Base-by-base conservation (phyloP, 805 yeast species). In the Vanderwaltozyma tropicalis region DNA sequence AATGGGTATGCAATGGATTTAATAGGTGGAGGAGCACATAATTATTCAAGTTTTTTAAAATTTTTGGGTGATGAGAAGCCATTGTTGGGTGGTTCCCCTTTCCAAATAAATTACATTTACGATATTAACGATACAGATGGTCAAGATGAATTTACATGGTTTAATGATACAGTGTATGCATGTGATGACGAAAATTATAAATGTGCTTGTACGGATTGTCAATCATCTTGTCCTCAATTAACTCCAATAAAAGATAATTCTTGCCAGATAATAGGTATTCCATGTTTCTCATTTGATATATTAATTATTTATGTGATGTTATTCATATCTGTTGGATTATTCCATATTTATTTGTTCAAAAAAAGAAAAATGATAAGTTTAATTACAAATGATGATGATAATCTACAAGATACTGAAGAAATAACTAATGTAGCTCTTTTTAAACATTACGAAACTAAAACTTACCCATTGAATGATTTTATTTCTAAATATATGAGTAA, bases 1-100 rank as follows among this genome's bases (percentile, higher is more conserved):
- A 89, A 88, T 59, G 96, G 96, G 2, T 84, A 72, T 50, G 97
- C 96, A 9, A 87, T 89, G 96, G 97, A 89, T 55, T 68, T 89
- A 29, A 79, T 89, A 30, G 98, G 98, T 7, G 98, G 98, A n/a
- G 97, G 97, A 1, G 96, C 97, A 2, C 71, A 68, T 38, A 74
- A 78, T 48, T 83, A 75, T 57, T 49, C 66, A 24, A 75, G 76
- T 38, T 89, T 89, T 54, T 64, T 89, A 47, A 82, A 87, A 61
- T 92, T 89, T 53, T 61, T 92, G 36, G 97, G 97, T 11, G 97
- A 89, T 55, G 94, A 86, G 49, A 88, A 89, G 57, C 97, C 97
- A 0, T 47, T 85, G 49, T 66, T 89, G 4, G 96, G 97, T 1
- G 98, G 98, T 0, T 85, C 95, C 0, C 96, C 96, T 0, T 86